Evolutionary conservation across 768 basidiomycete genomes (phyloP).

Genomic region (Lentinula detonsa): DNA sequence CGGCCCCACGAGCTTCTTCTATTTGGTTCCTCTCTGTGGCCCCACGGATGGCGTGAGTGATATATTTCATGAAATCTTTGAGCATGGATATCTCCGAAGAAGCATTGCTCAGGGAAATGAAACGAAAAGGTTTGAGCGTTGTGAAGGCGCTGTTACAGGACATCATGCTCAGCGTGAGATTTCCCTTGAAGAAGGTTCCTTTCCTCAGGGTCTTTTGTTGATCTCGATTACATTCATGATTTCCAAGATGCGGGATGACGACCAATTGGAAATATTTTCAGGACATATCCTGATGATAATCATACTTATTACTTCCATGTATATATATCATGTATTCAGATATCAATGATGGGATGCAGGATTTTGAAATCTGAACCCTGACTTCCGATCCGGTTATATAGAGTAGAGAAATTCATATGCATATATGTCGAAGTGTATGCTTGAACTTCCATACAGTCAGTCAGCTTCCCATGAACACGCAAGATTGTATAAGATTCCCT

Average conservation of each 20-base stretch:
- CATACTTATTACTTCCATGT: too few relatives aligned
- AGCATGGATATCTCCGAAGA: not conserved
- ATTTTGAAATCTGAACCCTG: not conserved
- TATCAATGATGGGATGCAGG: not conserved
- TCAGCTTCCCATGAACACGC: too few relatives aligned
- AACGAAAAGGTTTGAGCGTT: not conserved
- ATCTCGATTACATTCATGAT: not conserved
- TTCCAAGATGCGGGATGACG: not conserved
- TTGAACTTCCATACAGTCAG: not conserved
- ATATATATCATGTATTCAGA: not conserved
- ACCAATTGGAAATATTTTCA: not conserved
- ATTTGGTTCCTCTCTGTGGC: not conserved
- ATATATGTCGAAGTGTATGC: not conserved
- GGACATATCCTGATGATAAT: not conserved
- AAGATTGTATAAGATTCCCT: too few relatives aligned
- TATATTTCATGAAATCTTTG: not conserved
- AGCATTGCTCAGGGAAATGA: not conserved
- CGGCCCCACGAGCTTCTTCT: not conserved
- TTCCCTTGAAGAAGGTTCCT: not conserved
- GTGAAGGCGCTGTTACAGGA: not conserved
- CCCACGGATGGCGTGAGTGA: not conserved
- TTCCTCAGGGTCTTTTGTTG: not conserved
- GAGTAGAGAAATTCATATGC: not conserved
- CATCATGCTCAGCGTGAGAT: constrained; percentile 1
- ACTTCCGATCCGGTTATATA: not conserved